Conservation (phyloP, 345 rosid genomes). For the Zanthoxylum bungeanum region DNA sequence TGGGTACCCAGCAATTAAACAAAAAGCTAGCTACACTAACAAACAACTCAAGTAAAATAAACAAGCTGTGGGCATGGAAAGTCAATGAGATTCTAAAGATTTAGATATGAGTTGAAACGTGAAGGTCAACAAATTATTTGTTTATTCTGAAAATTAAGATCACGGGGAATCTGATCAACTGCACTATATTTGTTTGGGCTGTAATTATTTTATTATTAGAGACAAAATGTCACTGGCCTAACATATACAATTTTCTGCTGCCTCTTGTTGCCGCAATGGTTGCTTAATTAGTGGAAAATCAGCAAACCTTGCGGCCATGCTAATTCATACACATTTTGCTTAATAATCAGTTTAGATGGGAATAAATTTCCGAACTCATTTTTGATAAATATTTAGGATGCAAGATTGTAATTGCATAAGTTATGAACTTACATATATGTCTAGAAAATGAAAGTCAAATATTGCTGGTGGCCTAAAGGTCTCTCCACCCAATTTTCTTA, state of each 20-base stretch:
- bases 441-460: neutral
- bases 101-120: slow-evolving; percentile 34
- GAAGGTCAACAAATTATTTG: slow-evolving; percentile 26
- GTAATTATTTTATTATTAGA: slow-evolving; percentile 7
- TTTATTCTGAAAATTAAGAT: slow-evolving; percentile 12
- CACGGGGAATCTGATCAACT: slow-evolving; percentile 32
- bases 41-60: slow-evolving; percentile 9
- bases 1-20: neutral
- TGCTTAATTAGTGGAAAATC: slow-evolving; percentile 17
- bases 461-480: neutral
- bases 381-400: too few species aligned
- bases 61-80: slow-evolving; percentile 4
- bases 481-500: slow-evolving; percentile 1
- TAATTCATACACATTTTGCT: neutral
- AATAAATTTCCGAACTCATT: too few species aligned
- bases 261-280: slow-evolving; percentile 7
- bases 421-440: neutral
- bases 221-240: slow-evolving; percentile 20
- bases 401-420: neutral
- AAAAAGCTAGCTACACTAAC: neutral
- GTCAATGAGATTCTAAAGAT: slow-evolving; percentile 44
- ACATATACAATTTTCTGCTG: slow-evolving; percentile 12
- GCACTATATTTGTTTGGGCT: slow-evolving; percentile 10
- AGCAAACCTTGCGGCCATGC: slow-evolving; percentile 3
- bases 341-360: neutral